Base-by-base conservation (phyloP, 2,329 filamentous ascomycete species). In the Ceratocystis smalleyi region DNA sequence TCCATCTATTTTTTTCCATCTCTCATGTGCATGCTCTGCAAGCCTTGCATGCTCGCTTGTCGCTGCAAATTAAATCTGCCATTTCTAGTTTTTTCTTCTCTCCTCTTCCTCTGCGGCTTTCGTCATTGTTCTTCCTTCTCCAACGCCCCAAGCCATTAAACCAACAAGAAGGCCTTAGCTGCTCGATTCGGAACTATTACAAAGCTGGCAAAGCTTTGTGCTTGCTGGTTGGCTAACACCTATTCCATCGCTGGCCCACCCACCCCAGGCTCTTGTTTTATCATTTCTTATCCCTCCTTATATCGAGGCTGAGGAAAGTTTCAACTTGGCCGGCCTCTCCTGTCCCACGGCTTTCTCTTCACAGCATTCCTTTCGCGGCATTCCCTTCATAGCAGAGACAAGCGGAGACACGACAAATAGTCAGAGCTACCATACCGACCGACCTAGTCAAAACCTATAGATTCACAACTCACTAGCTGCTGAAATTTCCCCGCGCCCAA, bases 401-500 rank as follows among this genome's bases (percentile, higher is more conserved):
- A 35, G 32, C 17, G 3, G 45, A 49, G 19, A 49, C 47, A 49
- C 45, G 19, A 47, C 43, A 60, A 24, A 22, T 40, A 40, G 32
- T 6, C 57, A 15, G 22, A 22, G 8, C 6, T 8, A 8, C 43
- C 8, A 15, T 8, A 8, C 43, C 8, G 55, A 32, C 55, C 22
- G 22, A 61, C 6, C 35, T 24, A n/a, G 1, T 24, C 59, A 57
- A 12, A 3, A 40, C 27, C 27, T 27, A 49, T 10, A 12, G 6
- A 49, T 24, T 10, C 47, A 40, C 35, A 40, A 15, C 35, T 40
- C 35, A 15, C 35, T 40, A 51, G n/a, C 47, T 57, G 3, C 54
- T n/a, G 19, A 57, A 57, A 57, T 35, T 57, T 57, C 54, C 27
- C 54, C 54, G 54, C 27, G 54, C 54, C 54, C 54, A 57, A 35